Evolutionary conservation across 2,329 filamentous ascomycete genomes (phyloP).

Genomic region (Colletotrichum noveboracense): DNA sequence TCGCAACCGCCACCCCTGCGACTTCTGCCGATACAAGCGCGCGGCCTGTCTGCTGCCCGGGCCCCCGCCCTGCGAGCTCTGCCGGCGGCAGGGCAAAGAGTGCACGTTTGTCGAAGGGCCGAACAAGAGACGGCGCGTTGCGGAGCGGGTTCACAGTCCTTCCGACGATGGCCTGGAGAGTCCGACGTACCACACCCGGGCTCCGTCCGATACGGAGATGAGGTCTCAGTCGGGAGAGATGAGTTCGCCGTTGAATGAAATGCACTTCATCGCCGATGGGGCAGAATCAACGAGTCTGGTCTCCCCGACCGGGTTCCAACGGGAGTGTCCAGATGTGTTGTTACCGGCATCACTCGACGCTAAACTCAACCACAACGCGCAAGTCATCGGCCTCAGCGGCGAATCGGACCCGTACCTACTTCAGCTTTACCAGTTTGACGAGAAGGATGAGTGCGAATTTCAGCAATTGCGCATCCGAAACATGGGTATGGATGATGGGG

Average conservation of each 20-base stretch:
- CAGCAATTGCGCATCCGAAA: constrained; percentile 8
- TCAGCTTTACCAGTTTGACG: constrained; percentile 1
- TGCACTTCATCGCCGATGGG: neutral
- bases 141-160: neutral
- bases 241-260: neutral
- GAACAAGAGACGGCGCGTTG: neutral
- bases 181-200: neutral
- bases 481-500: neutral
- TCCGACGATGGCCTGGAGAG: neutral
- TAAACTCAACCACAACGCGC: neutral
- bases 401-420: constrained; percentile 12
- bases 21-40: constrained; percentile 16
- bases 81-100: neutral
- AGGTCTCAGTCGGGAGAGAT: neutral
- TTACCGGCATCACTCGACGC: neutral
- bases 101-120: constrained; percentile 10
- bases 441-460: constrained; percentile 1
- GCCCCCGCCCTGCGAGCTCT: constrained; percentile 3
- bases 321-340: neutral
- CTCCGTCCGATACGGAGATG: neutral
- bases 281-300: neutral
- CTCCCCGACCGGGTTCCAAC: neutral
- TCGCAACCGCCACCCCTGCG: constrained; percentile 9
- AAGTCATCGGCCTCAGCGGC: constrained; percentile 10
- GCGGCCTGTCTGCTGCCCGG: constrained; percentile 4